phyloP scores from a whole-genome alignment of 2,329 filamentous ascomycete species.

The Microascus cirrosus region DNA sequence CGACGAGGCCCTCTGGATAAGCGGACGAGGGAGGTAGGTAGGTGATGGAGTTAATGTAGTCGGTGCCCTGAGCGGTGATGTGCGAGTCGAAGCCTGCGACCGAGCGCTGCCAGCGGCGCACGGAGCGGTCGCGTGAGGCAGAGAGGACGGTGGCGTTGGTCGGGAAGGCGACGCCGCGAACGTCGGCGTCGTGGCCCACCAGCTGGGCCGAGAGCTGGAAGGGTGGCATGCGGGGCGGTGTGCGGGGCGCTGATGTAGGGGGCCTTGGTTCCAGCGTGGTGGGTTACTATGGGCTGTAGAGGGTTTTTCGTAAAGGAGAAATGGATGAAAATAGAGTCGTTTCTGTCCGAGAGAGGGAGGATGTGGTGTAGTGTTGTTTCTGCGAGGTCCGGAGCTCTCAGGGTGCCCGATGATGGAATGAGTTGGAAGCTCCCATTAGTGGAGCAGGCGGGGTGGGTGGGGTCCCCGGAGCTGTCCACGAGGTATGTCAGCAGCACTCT shows the following conservation, averaged over 20 bases:
- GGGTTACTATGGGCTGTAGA: not conserved
- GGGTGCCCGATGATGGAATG: not conserved
- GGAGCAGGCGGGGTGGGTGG: not conserved
- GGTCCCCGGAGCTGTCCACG: not conserved
- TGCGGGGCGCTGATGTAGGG: not conserved
- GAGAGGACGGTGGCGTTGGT: slow-evolving; percentile 63
- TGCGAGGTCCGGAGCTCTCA: not conserved
- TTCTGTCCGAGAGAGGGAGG: not conserved
- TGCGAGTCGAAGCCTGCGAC: slow-evolving; percentile 58
- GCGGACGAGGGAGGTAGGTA: slow-evolving; percentile 59
- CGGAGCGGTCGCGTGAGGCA: slow-evolving; percentile 82
- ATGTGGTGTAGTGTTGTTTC: not conserved
- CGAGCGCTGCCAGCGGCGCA: slow-evolving; percentile 70
- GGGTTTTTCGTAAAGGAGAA: not conserved
- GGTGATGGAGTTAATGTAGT: slow-evolving; percentile 79
- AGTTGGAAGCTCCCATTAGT: not conserved
- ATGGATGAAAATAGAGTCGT: not conserved
- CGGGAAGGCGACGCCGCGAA: slow-evolving; percentile 76
- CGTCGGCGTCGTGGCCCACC: slow-evolving; percentile 85
- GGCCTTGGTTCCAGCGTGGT: not conserved
- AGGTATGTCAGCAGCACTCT: not conserved
- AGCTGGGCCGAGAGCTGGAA: slow-evolving; percentile 92
- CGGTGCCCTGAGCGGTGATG: slow-evolving; percentile 68
- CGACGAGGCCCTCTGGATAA: slow-evolving; percentile 67
- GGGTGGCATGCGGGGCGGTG: slow-evolving; percentile 18